Base-by-base conservation (phyloP, 1,284 basidiomycete genomes). In the Sphagnurus paluster region DNA sequence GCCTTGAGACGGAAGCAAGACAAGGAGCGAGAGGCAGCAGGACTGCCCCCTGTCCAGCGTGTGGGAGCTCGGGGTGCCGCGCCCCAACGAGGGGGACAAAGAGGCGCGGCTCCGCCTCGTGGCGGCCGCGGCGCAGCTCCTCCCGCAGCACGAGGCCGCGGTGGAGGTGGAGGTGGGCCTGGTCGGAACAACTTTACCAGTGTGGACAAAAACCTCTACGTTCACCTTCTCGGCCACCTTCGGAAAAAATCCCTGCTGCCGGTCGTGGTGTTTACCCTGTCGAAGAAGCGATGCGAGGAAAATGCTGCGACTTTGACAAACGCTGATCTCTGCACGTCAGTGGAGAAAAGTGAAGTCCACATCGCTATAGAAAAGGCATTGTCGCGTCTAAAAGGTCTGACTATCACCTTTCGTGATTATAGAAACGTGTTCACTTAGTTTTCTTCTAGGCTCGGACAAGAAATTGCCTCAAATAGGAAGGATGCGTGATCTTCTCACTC, bases 331-430 rank as follows among this genome's bases (percentile, higher is more conserved):
- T 94, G 88, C 57, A 84, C 82, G 4, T 83, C 90, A 49, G 77
- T 79, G 48, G 96, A 99, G 70, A 98, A 94, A 76, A 98, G 94
- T 61, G 94, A 98, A 67, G 89, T 99, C 4, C 97, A 99, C 69
- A 80, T 99, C 39, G 84, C 88, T 4, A 87, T 98, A 53, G 96
- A 98, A 67, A 90, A 90, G 61, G 96, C 95, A 1, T 68, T 99
- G 42, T 87, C 86, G 29, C 77, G 97, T 20, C 72, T 99, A 48
- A 97, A 96, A 74, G 93, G 96, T 89, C 39, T 56, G 34, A 28
- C 40, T 14, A 30, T 42, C 17, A 16, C 44, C 21, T 17, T 30
- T 35, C 17, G 30, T 49, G 17, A 29, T 45, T 45, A 37, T 11
- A 45, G 26, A 52, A n/a, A n/a, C n/a, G n/a, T 47, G 55, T 28